phyloP scores from a whole-genome alignment of 345 rosid species.

The Eucalyptus microcorys region DNA sequence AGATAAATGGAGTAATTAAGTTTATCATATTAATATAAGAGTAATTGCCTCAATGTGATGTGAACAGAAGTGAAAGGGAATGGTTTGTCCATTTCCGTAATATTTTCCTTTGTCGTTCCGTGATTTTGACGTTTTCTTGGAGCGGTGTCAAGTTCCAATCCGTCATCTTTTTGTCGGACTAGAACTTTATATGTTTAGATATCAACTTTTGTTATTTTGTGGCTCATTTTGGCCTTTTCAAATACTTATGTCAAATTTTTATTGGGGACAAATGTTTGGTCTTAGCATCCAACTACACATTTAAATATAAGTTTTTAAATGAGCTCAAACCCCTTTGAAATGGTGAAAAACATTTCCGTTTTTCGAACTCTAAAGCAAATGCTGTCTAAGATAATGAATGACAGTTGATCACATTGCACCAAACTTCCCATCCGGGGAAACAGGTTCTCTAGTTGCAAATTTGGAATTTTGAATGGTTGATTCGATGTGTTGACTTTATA shows the following conservation, averaged over 20 bases:
- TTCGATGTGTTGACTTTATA: neutral
- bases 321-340: neutral
- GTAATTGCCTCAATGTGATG: neutral
- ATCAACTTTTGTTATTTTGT: neutral
- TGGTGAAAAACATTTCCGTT: neutral
- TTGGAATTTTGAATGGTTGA: neutral
- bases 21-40: neutral
- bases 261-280: neutral
- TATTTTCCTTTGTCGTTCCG: neutral
- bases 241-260: neutral
- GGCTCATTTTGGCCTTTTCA: neutral
- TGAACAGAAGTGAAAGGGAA: neutral
- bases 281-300: neutral
- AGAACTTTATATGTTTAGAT: neutral
- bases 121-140: neutral
- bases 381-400: neutral
- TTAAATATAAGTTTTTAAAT: neutral
- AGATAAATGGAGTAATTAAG: neutral
- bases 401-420: neutral
- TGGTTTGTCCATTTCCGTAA: neutral
- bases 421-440: neutral
- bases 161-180: neutral
- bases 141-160: neutral
- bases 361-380: neutral
- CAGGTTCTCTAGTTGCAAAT: neutral